Evolutionary conservation across 2,329 filamentous ascomycete genomes (phyloP), one percentile per base, ranked within the genome.

Genomic region (Fusarium napiforme): DNA sequence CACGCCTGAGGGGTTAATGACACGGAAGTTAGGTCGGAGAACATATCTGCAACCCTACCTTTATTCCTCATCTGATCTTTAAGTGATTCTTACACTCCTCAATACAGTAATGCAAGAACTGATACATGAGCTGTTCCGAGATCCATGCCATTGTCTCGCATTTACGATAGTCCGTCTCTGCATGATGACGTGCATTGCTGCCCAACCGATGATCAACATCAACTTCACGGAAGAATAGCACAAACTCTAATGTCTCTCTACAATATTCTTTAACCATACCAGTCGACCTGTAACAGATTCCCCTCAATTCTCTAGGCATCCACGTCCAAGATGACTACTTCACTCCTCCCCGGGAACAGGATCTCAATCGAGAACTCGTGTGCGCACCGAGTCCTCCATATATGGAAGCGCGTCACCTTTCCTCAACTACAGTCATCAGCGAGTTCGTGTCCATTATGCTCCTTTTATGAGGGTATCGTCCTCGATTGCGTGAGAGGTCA

Each of bases 61-160:
- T 23, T 15, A 10, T 26, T n/a, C 11, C 42, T 1, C 4, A 23
- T 43, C 40, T 23, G n/a, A 9, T 2, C 5, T 18, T 43, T 1
- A 7, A 23, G 15, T 26, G 7, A 18, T 11, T 10, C 6, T 1
- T 11, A 18, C 9, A 26, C 4, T 43, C 11, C 3, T 4, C 2
- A 11, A 26, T 16, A 2, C 2, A 11, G 18, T 16, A 2, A 18
- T 43, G 5, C 15, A 4, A 28, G 18, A 19, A 21, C 7, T 7
- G 19, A 21, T 21, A 26, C 8, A 4, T 15, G 12, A 14, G 18
- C 8, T 28, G 5, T 28, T 28, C 2, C 1, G 5, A 18, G 4
- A 28, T 3, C 23, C 11, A 21, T 28, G 11, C 6, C 14, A 5
- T 7, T 14, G 18, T 46, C 2, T 3, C 45, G 45, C 45, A 47